phyloP scores from a whole-genome alignment of 768 basidiomycete genomes.

The Rhodotorula babjevae region DNA sequence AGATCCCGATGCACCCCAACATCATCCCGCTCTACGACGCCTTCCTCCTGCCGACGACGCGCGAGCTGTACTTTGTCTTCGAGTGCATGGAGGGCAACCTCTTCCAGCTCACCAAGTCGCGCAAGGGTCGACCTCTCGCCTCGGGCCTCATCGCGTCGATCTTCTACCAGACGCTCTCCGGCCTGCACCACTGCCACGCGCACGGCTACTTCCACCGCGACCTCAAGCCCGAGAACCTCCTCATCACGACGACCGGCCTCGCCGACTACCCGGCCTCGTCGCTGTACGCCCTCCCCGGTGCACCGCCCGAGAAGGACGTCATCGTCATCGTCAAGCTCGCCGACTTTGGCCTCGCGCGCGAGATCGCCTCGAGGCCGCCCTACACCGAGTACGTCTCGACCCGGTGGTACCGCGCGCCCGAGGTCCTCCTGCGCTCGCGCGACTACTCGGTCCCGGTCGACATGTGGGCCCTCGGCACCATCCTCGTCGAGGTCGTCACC shows the following conservation, averaged over 20 bases:
- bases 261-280: conserved; percentile 81
- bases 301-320: conserved; percentile 82
- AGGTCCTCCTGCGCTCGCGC: conserved; percentile 81
- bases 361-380: conserved; percentile 78
- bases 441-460: conserved; percentile 97
- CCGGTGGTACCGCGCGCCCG: conserved; percentile 98
- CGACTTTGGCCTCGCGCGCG: conserved; percentile 93
- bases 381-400: conserved; percentile 99
- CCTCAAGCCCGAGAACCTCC: conserved; percentile 98
- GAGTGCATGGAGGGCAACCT: conserved; percentile 99
- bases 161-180: conserved; percentile 83
- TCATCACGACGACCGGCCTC: conserved; percentile 94
- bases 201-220: conserved; percentile 97
- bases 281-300: conserved; percentile 58
- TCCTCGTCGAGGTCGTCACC: conserved; percentile 94
- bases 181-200: conserved; percentile 85
- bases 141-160: conserved; percentile 92
- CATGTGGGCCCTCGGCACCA: conserved; percentile 98
- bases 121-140: conserved; percentile 91
- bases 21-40: conserved; percentile 99
- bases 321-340: conserved; percentile 95
- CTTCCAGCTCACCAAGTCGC: conserved; percentile 96
- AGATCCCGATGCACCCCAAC: conserved; percentile 90
- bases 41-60: conserved; percentile 90
- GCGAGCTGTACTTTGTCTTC: conserved; percentile 98